Base-by-base conservation (phyloP, 257 asterid genomes). In the Gentiana macrophylla region DNA sequence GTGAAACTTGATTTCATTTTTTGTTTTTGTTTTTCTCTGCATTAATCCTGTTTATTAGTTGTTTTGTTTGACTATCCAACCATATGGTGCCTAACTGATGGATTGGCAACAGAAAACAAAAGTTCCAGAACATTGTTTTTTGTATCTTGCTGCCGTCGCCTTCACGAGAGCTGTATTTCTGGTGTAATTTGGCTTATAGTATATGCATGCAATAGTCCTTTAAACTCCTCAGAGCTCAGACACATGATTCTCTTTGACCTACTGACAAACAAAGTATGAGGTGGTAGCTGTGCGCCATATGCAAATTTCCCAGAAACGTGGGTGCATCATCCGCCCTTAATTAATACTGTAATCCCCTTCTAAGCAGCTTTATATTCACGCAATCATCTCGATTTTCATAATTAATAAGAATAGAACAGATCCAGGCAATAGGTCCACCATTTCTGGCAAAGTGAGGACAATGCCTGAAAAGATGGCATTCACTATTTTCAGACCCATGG, bases 161-260 rank as follows among this genome's bases (percentile, higher is more conserved):
- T 74, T 82, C 86, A 76, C 90, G 86, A 69, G 79, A 74, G 79
- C 83, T 71, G 70, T 70, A 64, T 66, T 70, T 73, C 74, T 62
- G 51, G 72, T 38, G 35, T 5, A 41, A 7, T 2, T 41, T 41
- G 24, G 24, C 9, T 41, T 7, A 10, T 0, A 41, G 46, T 41
- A 59, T 56, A 75, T 62, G 47, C 63, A 62, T 64, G 78, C 78
- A 60, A 32, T 12, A n/a, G 12, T 49, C 24, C 37, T 44, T 57
- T 43, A 35, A 70, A 49, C 48, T 43, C 51, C 24, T 15, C 24
- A 15, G 24, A 15, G 24, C 54, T 47, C 59, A 59, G 32, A 57
- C 47, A 50, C 59, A 10, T 62, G 68, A 62, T 70, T 56, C 63
- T 49, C 37, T 48, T 70, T 70, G 77, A 70, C 71, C 80, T 64